Conservation (phyloP, 1,284 basidiomycete genomes). For the Ceratobasidium sp. region DNA sequence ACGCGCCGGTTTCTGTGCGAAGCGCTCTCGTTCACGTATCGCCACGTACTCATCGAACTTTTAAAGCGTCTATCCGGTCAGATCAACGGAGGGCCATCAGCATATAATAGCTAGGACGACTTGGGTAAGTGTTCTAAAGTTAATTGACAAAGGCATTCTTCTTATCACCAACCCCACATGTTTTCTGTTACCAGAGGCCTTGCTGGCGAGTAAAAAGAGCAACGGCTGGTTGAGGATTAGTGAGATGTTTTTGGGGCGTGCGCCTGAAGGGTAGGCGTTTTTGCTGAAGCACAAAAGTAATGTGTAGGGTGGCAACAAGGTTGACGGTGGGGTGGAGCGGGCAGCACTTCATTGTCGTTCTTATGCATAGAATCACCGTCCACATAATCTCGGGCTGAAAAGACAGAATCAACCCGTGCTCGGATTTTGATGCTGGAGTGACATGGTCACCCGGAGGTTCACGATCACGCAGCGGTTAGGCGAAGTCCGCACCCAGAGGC, state of each 20-base stretch:
- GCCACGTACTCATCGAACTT: constrained; percentile 93
- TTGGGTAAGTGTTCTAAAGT: constrained; percentile 68
- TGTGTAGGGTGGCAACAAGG: constrained; percentile 70
- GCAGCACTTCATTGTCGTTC: too few species aligned
- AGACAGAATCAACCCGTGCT: too few species aligned
- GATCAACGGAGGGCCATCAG: constrained; percentile 91
- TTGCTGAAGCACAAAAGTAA: constrained; percentile 82
- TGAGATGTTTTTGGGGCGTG: constrained; percentile 90
- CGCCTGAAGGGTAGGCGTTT: constrained; percentile 76
- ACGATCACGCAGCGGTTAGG: too few species aligned
- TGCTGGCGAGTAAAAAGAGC: constrained; percentile 83
- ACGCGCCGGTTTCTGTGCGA: constrained; percentile 95
- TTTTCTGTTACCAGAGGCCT: constrained; percentile 69
- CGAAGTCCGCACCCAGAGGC: too few species aligned
- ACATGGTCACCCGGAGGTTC: too few species aligned
- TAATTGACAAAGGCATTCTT: neutral
- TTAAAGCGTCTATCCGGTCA: constrained; percentile 86
- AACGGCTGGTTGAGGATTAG: constrained; percentile 96
- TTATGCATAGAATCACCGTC: too few species aligned
- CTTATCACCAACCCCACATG: constrained; percentile 25
- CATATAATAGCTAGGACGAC: constrained; percentile 87
- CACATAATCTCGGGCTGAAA: too few species aligned
- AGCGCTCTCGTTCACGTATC: constrained; percentile 93
- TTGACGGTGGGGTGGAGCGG: too few species aligned
- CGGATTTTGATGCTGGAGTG: too few species aligned